Percentiles rank a stretch among this genome's conserved stretches.
phyloP scores from a whole-genome alignment of 352 stramenopile genomes.

The Globisporangium barbulae region DNA sequence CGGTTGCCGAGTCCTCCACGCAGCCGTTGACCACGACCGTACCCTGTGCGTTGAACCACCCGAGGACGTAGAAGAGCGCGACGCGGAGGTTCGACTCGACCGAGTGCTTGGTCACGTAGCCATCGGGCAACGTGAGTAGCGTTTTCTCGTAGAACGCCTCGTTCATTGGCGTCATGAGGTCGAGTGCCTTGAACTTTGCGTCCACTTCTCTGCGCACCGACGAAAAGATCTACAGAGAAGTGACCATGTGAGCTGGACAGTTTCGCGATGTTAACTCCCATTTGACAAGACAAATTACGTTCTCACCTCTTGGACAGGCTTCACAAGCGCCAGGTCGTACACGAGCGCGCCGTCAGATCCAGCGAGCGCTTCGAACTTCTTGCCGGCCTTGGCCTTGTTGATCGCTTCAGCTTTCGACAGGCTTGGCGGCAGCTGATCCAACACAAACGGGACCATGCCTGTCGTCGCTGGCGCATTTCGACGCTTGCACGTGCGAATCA shows the following conservation, averaged over 20 bases:
- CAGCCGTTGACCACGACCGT: constrained; percentile 91
- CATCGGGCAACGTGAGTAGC: constrained; percentile 50
- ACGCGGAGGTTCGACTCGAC: constrained; percentile 88
- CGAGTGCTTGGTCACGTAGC: constrained; percentile 72
- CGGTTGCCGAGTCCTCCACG: constrained; percentile 94
- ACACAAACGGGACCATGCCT: constrained; percentile 95
- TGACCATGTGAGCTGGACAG: neutral
- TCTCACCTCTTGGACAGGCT: constrained; percentile 38
- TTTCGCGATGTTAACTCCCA: neutral
- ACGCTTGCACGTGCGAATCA: constrained; percentile 93
- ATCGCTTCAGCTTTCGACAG: constrained; percentile 68
- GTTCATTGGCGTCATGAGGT: constrained; percentile 11
- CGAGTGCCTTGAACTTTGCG: neutral
- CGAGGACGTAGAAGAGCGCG: constrained; percentile 88
- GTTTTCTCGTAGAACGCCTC: constrained; percentile 39
- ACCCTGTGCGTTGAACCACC: constrained; percentile 88
- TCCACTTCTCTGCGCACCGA: constrained; percentile 1
- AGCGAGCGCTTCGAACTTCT: constrained; percentile 79
- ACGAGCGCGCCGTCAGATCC: constrained; percentile 95
- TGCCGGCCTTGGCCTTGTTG: constrained; percentile 76
- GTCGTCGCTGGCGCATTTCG: constrained; percentile 92
- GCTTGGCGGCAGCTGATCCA: constrained; percentile 79
- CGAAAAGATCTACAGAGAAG: constrained; percentile 13
- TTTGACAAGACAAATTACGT: neutral
- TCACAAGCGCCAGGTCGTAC: constrained; percentile 90